Evolutionary conservation across 2,329 filamentous ascomycete genomes (phyloP).

Genomic region (Amesomyces nigricolor): DNA sequence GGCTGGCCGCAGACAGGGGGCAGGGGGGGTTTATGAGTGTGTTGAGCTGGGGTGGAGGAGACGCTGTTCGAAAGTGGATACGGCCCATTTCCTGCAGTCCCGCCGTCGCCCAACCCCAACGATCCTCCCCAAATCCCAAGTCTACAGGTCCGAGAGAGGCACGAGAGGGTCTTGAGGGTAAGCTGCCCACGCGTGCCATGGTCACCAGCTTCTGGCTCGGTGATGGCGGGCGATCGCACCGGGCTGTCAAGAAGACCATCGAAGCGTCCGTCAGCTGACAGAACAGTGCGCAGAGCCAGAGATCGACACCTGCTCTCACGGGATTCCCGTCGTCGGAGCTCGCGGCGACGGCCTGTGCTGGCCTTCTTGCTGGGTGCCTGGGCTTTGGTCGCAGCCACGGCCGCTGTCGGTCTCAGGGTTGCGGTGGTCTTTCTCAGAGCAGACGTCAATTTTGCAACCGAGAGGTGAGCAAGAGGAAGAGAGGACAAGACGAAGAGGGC

Average conservation of each 20-base stretch:
- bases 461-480: background rate
- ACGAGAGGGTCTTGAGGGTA: too few species aligned
- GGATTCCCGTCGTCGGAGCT: too few species aligned
- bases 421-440: conserved; percentile 7
- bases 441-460: conserved; percentile 6
- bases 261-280: conserved; percentile 5
- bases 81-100: background rate
- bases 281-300: conserved; percentile 3
- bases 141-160: too few species aligned
- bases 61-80: conserved; percentile 14
- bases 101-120: too few species aligned
- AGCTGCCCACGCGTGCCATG: background rate
- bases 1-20: conserved; percentile 24
- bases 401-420: background rate
- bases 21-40: conserved; percentile 5
- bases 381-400: conserved; percentile 1
- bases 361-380: background rate
- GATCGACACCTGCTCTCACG: background rate
- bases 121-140: too few species aligned
- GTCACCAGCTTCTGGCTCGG: conserved; percentile 15
- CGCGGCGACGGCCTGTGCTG: background rate
- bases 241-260: conserved; percentile 19
- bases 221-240: conserved; percentile 13
- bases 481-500: conserved; percentile 3
- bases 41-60: conserved; percentile 19